Evolutionary conservation across 163 green algal genomes (phyloP), one percentile per base, ranked within the genome.

Genomic region (Smithsoniella earleae): DNA sequence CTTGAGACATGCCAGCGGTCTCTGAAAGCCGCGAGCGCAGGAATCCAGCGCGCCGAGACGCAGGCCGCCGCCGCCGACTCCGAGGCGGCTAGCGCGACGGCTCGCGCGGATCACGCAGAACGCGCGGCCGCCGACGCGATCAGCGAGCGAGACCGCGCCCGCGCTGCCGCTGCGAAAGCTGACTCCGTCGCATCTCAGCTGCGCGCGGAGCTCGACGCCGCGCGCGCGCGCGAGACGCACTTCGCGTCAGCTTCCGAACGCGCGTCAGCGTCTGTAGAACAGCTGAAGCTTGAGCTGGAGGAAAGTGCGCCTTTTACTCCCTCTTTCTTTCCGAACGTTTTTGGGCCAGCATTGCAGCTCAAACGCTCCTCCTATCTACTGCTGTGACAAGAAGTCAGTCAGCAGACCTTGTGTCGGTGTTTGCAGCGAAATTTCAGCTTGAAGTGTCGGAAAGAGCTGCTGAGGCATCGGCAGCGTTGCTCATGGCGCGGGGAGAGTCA

Each of bases 211-310:
- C 27, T 43, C 0, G n/a, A 69, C 30, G 58, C 6, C 16, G 58
- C 20, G 18, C 58, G 25, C 30, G 30, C 16, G 20, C 1, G 25
- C 16, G 58, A 4, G 58, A 28, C 6, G 20, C 30, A 37, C 5
- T 18, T 36, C 5, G 58, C 58, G 34, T 30, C 58, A n/a, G 58
- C 20, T 30, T 18, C 3, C 16, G 58, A 69, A 20, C n/a, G 3
- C 30, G 30, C 43, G n/a, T 5, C 58, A n/a, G 18, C 58, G 10
- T 18, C 40, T 20, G 5, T 30, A 31, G n/a, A 69, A 13, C 58
- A 69, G 18, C 10, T 34, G 20, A 30, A 69, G 58, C 25, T 69
- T 30, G 58, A 69, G 58, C 27, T 69, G n/a, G 34, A 69, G 28
- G 58, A 69, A 40, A 31, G 58, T 69, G 25, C 31, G 52, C 10